Evolutionary conservation across 257 asterid species (phyloP).

Genomic region (Ballota nigra): DNA sequence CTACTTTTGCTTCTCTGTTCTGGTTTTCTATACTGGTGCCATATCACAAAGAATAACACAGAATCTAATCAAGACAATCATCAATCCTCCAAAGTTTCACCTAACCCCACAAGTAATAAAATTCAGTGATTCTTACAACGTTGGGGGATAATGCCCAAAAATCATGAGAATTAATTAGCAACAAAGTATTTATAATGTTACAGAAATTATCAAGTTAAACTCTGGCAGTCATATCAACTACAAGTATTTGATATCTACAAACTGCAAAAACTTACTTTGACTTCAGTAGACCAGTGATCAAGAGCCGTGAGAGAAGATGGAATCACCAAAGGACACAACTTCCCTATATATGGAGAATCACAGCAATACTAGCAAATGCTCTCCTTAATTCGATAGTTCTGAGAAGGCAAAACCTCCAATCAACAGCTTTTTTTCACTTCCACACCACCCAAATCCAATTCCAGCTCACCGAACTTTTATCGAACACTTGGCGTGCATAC

Average conservation of each 20-base stretch:
- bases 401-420: constrained; percentile 49
- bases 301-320: constrained; percentile 88
- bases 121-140: neutral
- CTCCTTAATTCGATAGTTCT: constrained; percentile 66
- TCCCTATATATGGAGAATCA: constrained; percentile 67
- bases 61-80: neutral
- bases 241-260: neutral
- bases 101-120: too few relatives aligned
- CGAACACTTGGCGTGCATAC: constrained; percentile 33
- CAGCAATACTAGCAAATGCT: constrained; percentile 27
- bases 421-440: constrained; percentile 55
- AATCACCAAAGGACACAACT: constrained; percentile 68
- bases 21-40: too few relatives aligned
- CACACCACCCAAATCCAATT: constrained; percentile 44
- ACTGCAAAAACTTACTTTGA: constrained; percentile 48
- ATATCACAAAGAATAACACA: too few relatives aligned
- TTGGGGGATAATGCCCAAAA: neutral
- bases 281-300: constrained; percentile 98
- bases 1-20: too few relatives aligned
- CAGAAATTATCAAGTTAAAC: neutral
- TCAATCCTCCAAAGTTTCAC: neutral
- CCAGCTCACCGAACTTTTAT: constrained; percentile 52
- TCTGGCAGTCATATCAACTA: neutral
- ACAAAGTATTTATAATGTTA: too few relatives aligned
- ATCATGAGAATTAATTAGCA: too few relatives aligned